These are phyloP conservation scores for Wallacemonas rigidus DNA, from an alignment of 208 protist genomes.

Conservation along the genomic window DNA sequence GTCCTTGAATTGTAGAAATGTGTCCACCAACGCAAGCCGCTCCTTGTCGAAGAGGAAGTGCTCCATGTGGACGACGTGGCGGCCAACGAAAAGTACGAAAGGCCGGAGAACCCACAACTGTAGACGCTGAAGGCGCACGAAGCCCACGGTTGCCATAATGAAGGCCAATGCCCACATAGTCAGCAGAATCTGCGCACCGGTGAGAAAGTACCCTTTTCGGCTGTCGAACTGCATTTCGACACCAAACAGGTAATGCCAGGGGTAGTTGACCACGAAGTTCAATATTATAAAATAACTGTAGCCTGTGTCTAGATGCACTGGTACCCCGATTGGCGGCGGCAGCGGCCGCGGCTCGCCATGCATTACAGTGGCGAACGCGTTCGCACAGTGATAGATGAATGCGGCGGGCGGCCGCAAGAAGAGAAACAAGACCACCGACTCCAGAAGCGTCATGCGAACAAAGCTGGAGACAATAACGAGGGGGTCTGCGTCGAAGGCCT, in stretches of 20 bases:
- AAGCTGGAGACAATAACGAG: conserved; percentile 51
- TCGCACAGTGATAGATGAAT: conserved; percentile 5
- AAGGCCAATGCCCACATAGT: conserved; percentile 24
- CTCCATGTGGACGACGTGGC: conserved; percentile 53
- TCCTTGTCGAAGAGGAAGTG: conserved; percentile 69
- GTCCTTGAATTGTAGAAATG: conserved; percentile 33
- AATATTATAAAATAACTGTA: not conserved
- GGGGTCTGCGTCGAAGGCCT: conserved; percentile 64
- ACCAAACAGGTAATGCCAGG: too few species aligned
- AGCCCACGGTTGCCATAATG: conserved; percentile 21
- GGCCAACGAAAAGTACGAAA: conserved; percentile 37
- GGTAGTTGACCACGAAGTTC: too few species aligned
- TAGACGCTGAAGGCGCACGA: conserved; percentile 49
- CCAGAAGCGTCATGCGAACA: conserved; percentile 41
- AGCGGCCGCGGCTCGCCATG: not conserved
- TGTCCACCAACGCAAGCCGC: conserved; percentile 34
- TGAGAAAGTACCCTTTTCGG: too few species aligned
- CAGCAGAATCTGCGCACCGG: conserved; percentile 14
- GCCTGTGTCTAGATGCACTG: not conserved
- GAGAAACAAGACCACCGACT: conserved; percentile 49
- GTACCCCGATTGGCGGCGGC: not conserved
- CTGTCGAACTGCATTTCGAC: too few species aligned
- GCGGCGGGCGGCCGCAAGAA: conserved; percentile 49
- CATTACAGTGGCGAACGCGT: not conserved
- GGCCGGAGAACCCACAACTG: conserved; percentile 52